Conservation (phyloP, 108 stramenopile genomes). For the Poteriospumella lacustris region DNA sequence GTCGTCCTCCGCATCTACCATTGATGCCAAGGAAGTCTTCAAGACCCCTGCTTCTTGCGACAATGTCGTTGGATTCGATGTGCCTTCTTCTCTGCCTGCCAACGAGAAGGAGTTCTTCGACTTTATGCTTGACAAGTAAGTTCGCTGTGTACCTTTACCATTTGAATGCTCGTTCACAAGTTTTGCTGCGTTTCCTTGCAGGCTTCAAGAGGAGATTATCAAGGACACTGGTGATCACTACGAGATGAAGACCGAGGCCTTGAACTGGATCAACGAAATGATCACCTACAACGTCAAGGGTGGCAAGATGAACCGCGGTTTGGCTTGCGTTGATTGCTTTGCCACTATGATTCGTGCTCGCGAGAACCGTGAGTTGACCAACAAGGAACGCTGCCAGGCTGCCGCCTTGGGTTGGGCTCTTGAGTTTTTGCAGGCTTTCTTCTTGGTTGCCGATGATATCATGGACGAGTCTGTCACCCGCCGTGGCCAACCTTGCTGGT, state of each 20-base stretch:
- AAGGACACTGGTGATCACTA: constrained; percentile 40
- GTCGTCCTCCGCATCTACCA: too few species aligned
- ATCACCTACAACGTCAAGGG: constrained; percentile 84
- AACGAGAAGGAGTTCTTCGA: constrained; percentile 19
- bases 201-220: neutral
- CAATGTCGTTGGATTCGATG: neutral
- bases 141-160: neutral
- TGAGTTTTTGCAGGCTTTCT: constrained; percentile 93
- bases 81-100: neutral
- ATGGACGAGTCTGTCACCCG: constrained; percentile 96
- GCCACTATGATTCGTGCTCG: too few species aligned
- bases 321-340: too few species aligned
- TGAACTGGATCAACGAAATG: constrained; percentile 61
- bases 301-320: constrained; percentile 86
- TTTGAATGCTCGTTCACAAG: neutral
- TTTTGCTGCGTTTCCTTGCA: neutral
- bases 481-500: constrained; percentile 95
- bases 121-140: neutral
- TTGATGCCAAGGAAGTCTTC: too few species aligned
- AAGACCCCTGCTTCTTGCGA: constrained; percentile 15
- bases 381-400: constrained; percentile 36
- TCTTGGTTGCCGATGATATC: constrained; percentile 95
- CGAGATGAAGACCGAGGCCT: constrained; percentile 58
- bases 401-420: constrained; percentile 85
- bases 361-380: neutral